Conservation (phyloP, 2,329 filamentous ascomycete genomes). For the Phaeosphaeria sp. region DNA sequence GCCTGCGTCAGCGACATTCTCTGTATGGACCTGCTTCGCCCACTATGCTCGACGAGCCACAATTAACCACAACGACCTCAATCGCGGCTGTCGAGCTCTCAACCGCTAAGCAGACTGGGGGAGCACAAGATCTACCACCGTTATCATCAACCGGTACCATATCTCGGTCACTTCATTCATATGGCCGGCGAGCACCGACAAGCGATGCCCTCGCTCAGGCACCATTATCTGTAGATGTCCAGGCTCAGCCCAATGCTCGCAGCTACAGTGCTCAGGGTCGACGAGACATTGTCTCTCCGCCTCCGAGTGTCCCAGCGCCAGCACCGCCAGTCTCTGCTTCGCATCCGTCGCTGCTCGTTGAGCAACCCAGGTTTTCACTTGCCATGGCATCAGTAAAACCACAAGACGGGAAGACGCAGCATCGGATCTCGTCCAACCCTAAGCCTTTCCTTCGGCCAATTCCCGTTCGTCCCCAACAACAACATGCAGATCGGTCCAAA, state of each 20-base stretch:
- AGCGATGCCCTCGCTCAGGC: slow-evolving; percentile 1
- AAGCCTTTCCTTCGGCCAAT: slow-evolving; percentile 47
- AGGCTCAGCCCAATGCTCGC: slow-evolving; percentile 29
- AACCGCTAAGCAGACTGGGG: background rate
- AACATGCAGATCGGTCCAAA: slow-evolving; percentile 32
- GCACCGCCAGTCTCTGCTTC: slow-evolving; percentile 28
- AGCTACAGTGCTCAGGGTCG: slow-evolving; percentile 36
- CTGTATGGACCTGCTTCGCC: slow-evolving; percentile 38
- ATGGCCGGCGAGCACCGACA: background rate
- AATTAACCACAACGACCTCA: slow-evolving; percentile 6
- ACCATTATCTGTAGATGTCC: slow-evolving; percentile 24
- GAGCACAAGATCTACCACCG: slow-evolving; percentile 10
- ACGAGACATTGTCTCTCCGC: slow-evolving; percentile 35
- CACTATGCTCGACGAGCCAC: slow-evolving; percentile 17
- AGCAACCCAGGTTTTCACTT: slow-evolving; percentile 11
- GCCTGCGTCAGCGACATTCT: slow-evolving; percentile 38
- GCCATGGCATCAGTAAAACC: slow-evolving; percentile 12
- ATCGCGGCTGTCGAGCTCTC: background rate
- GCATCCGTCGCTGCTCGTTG: slow-evolving; percentile 34
- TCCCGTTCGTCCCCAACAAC: slow-evolving; percentile 42
- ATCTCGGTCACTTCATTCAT: slow-evolving; percentile 3
- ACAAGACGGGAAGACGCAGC: slow-evolving; percentile 17
- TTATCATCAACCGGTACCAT: slow-evolving; percentile 11
- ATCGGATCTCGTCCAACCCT: slow-evolving; percentile 39
- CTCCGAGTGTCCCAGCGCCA: slow-evolving; percentile 35